Evolutionary conservation across 345 rosid genomes (phyloP), one percentile per base, ranked within the genome.

Genomic region (Eucalyptus caleyi): DNA sequence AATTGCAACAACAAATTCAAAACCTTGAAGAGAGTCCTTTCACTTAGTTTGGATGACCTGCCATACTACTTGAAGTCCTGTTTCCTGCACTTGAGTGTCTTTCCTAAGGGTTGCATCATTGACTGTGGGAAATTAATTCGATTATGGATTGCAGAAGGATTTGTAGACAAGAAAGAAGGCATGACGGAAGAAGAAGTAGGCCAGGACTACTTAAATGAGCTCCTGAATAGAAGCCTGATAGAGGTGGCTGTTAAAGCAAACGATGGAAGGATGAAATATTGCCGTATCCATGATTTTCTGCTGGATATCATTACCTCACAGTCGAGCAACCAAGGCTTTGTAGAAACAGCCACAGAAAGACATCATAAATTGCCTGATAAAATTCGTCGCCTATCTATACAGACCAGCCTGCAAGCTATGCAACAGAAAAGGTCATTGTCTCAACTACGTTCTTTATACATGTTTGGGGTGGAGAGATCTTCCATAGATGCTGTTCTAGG

Each of bases 121-220:
- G 89, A 90, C 24, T 56, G 47, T 2, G 65, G 19, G 83, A 90
- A 40, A 85, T n/a, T 93, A 50, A 37, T 93, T 72, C 90, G 93
- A 10, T 44, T 93, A 56, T 94, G 95, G 95, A 90, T 90, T 6
- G 93, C 94, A 0, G 94, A 93, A 86, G 94, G 95, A 34, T 93
- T 94, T 50, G 92, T 94, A 30, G 92, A 89, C 86, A 87, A 16
- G n/a, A 93, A 90, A 88, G 91, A 87, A 50, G 96, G 95, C 27
- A 90, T 87, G 91, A 90, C 92, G 3, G 51, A 4, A 16, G 95
- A 94, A 88, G 95, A 93, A 87, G 93, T 89, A 85, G 96, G 89
- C 10, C 89, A 91, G n/a, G 89, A 40, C 11, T 92, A 92, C 94
- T 86, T 94, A 18, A 50, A 50, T 40, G 92, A 93, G 89, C 94